phyloP scores from a whole-genome alignment of 345 rosid genomes.

The Eucalyptus grandis region DNA sequence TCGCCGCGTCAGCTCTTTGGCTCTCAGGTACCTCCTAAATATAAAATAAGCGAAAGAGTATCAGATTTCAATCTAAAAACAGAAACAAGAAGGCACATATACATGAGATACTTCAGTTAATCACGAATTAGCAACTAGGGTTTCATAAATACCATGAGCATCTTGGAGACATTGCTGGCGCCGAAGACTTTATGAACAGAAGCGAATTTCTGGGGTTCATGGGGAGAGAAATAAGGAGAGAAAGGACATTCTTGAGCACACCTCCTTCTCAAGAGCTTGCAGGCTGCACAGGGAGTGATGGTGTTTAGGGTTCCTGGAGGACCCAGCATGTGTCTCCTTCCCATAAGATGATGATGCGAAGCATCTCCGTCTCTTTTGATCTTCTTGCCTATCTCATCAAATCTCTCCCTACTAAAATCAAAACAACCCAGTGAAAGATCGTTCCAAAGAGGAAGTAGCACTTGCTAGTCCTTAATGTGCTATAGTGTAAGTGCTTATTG shows the following conservation, averaged over 20 bases:
- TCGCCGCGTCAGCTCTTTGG: conserved; percentile 82
- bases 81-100: neutral
- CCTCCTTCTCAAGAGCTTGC: conserved; percentile 83
- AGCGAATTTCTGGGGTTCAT: conserved; percentile 90
- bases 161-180: conserved; percentile 96
- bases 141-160: conserved; percentile 53
- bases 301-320: conserved; percentile 80
- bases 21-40: conserved; percentile 73
- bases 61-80: neutral
- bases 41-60: neutral
- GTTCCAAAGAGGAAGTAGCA: neutral
- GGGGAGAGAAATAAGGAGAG: conserved; percentile 95
- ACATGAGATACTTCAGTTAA: neutral
- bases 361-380: conserved; percentile 76
- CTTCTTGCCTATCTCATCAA: conserved; percentile 81
- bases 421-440: neutral
- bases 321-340: conserved; percentile 76
- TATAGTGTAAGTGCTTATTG: neutral
- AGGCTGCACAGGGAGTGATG: conserved; percentile 95
- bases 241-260: conserved; percentile 98
- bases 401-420: conserved; percentile 44
- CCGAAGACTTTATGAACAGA: conserved; percentile 95
- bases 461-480: neutral
- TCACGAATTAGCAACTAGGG: neutral
- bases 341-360: conserved; percentile 24